These are phyloP conservation scores for Nakazawaea ernobii DNA, from an alignment of 805 yeast genomes.

Conservation along the genomic window DNA sequence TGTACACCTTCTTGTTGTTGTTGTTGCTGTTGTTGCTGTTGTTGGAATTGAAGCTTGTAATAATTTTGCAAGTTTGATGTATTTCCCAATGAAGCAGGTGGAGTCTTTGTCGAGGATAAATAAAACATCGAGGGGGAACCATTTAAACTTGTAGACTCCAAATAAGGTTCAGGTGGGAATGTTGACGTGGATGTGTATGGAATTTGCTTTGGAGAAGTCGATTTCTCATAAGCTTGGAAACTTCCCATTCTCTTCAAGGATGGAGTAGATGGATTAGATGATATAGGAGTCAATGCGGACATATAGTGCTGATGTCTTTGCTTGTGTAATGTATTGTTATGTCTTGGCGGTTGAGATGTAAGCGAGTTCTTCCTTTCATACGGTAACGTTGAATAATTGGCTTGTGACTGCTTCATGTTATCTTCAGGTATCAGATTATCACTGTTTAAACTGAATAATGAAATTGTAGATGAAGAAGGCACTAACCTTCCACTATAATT, in stretches of 20 bases:
- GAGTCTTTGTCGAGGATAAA: constrained; percentile 43
- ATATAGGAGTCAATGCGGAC: constrained; percentile 7
- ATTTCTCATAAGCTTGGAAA: not conserved
- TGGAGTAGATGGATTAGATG: constrained; percentile 4
- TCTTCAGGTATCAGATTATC: not conserved
- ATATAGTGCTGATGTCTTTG: constrained; percentile 12
- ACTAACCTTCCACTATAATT: constrained; percentile 26
- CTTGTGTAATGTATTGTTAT: constrained; percentile 4
- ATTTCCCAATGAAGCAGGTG: constrained; percentile 33
- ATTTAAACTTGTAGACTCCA: constrained; percentile 45
- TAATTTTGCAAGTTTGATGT: constrained; percentile 14
- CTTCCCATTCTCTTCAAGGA: not conserved
- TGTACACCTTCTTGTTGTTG: constrained; percentile 8
- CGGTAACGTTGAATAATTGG: not conserved
- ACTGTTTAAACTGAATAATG: constrained; percentile 27
- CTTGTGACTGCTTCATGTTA: not conserved
- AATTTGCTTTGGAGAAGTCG: constrained; percentile 10
- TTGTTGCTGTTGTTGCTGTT: constrained; percentile 9
- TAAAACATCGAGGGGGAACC: constrained; percentile 54
- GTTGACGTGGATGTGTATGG: not conserved
- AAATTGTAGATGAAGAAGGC: constrained; percentile 30
- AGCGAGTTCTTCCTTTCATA: constrained; percentile 7
- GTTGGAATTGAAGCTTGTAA: constrained; percentile 14
- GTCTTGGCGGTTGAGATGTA: not conserved
- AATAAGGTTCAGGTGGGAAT: constrained; percentile 13